phyloP scores from a whole-genome alignment of 495 filamentous ascomycete species.

The Melanomma pulvis-pyrius region DNA sequence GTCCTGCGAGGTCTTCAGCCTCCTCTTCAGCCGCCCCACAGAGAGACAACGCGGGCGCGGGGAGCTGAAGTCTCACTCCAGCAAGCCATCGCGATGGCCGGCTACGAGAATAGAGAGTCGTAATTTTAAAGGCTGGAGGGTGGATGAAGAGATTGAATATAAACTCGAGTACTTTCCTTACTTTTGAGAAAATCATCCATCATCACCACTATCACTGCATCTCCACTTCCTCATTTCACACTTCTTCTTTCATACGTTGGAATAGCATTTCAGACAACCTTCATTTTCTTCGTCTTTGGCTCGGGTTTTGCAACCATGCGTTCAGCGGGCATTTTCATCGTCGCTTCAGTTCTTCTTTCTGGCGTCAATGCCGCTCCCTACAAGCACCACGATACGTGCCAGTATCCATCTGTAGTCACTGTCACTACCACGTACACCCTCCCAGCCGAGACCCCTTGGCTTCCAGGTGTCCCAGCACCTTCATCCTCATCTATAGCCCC shows the following conservation, averaged over 20 bases:
- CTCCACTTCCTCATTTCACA: background rate
- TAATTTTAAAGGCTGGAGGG: background rate
- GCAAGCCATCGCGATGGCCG: conserved; percentile 6
- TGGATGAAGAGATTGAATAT: background rate
- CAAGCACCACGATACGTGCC: background rate
- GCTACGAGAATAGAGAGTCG: background rate
- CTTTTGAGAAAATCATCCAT: background rate
- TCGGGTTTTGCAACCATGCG: background rate
- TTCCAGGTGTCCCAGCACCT: background rate
- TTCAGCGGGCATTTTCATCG: background rate
- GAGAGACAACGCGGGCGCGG: background rate
- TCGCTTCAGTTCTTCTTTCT: background rate
- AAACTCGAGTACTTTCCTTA: background rate
- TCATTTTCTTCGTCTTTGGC: background rate
- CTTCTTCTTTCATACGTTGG: background rate
- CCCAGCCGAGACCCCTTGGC: background rate
- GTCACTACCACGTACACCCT: conserved; percentile 3
- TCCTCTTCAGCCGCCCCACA: background rate
- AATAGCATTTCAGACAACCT: background rate
- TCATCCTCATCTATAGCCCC: background rate
- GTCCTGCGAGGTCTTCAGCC: background rate
- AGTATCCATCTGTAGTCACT: background rate
- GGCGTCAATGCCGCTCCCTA: background rate
- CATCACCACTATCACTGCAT: background rate
- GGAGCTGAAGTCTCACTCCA: background rate